Percentiles rank a stretch among this genome's conserved stretches.
These are phyloP conservation scores for Penicillium brevicompactum DNA, from an alignment of 2,329 filamentous ascomycete species.

Conservation along the genomic window DNA sequence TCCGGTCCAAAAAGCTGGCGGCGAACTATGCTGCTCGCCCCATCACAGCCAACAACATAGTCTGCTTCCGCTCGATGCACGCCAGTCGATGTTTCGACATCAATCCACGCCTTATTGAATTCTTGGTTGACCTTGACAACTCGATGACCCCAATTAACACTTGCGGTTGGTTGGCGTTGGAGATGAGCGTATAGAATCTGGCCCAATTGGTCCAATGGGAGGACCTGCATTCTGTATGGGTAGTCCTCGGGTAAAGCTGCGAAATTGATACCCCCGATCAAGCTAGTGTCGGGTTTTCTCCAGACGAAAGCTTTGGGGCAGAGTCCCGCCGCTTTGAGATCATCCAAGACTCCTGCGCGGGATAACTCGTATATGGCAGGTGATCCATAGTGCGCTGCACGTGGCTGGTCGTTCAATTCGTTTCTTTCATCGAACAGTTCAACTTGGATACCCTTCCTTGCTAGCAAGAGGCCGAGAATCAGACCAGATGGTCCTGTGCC, in stretches of 20 bases:
- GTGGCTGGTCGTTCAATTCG: constrained; percentile 60
- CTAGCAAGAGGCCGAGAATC: constrained; percentile 32
- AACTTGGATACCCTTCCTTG: constrained; percentile 35
- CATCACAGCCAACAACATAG: constrained; percentile 61
- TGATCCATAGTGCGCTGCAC: constrained; percentile 64
- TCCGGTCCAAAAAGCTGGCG: constrained; percentile 54
- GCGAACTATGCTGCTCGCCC: constrained; percentile 45
- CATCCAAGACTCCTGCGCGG: constrained; percentile 62
- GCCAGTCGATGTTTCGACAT: constrained; percentile 19
- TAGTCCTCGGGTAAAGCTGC: too few relatives aligned
- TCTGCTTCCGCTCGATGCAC: constrained; percentile 41
- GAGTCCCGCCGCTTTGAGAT: constrained; percentile 48
- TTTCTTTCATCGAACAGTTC: constrained; percentile 55
- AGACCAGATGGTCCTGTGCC: constrained; percentile 38
- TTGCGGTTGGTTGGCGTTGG: constrained; percentile 33
- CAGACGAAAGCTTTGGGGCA: constrained; percentile 47
- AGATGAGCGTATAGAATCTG: constrained; percentile 45
- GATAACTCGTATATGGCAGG: constrained; percentile 60
- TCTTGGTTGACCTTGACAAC: constrained; percentile 54
- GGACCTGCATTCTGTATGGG: too few relatives aligned
- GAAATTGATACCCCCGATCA: constrained; percentile 38
- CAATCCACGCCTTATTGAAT: constrained; percentile 47
- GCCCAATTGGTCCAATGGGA: constrained; percentile 49
- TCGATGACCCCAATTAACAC: constrained; percentile 51
- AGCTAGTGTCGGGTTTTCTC: constrained; percentile 43